A percentile compares a stretch with the other conserved stretches of the same genome.
Conservation (phyloP, 768 basidiomycete genomes). For the Tricholoma hemisulphureum region DNA sequence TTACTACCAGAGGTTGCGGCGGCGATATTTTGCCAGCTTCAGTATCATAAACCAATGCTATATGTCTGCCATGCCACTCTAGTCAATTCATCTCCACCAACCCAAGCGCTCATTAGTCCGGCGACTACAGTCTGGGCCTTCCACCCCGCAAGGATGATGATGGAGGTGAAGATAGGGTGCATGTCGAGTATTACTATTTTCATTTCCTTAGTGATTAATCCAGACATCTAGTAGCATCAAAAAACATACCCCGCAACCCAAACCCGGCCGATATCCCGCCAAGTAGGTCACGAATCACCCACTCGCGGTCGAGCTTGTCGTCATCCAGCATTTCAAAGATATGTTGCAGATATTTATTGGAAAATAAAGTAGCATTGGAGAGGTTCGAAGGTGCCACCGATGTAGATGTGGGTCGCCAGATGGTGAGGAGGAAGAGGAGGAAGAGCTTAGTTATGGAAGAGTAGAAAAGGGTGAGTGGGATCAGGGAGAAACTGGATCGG, state of each 20-base stretch:
- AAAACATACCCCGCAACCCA: constrained; percentile 65
- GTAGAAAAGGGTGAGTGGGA: constrained; percentile 79
- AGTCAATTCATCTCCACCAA: constrained; percentile 54
- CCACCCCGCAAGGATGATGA: constrained; percentile 79
- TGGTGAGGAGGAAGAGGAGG: constrained; percentile 75
- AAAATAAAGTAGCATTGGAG: constrained; percentile 18
- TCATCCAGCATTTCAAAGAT: constrained; percentile 64
- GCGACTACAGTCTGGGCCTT: constrained; percentile 63
- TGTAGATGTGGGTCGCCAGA: constrained; percentile 61
- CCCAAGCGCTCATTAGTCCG: constrained; percentile 61
- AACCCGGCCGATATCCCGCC: constrained; percentile 89
- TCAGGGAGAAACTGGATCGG: constrained; percentile 57
- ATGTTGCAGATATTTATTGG: constrained; percentile 34
- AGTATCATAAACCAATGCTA: constrained; percentile 60
- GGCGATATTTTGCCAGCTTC: no score
- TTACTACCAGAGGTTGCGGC: no score
- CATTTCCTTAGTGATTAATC: not conserved
- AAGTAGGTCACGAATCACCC: constrained; percentile 79
- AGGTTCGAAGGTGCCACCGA: constrained; percentile 23
- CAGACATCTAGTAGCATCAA: not conserved
- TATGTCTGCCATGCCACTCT: constrained; percentile 79
- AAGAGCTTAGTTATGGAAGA: constrained; percentile 84
- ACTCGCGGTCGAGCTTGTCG: constrained; percentile 74
- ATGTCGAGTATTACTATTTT: constrained; percentile 71
- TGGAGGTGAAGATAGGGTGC: constrained; percentile 68